Evolutionary conservation across 2,329 filamentous ascomycete genomes (phyloP).

Genomic region (Didymella exigua): DNA sequence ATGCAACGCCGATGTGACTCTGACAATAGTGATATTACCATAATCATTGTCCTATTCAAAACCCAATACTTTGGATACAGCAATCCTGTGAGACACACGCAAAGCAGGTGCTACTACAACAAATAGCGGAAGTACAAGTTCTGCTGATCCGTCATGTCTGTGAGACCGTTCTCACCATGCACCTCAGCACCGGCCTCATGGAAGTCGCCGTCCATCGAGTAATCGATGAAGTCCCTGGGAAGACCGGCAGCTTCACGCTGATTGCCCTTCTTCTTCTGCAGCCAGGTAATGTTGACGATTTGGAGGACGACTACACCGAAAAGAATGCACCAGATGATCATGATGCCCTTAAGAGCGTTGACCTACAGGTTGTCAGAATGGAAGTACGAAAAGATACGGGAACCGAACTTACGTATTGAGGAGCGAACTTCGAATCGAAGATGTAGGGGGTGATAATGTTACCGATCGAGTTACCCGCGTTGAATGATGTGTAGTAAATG

Average conservation of each 20-base stretch:
- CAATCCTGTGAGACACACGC: no score
- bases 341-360: slow-evolving; percentile 30
- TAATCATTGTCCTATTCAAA: no score
- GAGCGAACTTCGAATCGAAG: slow-evolving; percentile 28
- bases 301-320: slow-evolving; percentile 26
- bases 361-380: slow-evolving; percentile 11
- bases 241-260: slow-evolving; percentile 30
- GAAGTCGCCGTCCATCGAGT: slow-evolving; percentile 27
- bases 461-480: slow-evolving; percentile 65
- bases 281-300: slow-evolving; percentile 22
- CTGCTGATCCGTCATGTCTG: slow-evolving; percentile 32
- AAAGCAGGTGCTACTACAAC: no score
- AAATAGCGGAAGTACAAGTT: slow-evolving; percentile 32
- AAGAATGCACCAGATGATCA: slow-evolving; percentile 31
- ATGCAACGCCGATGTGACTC: no score
- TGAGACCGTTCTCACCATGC: slow-evolving; percentile 30
- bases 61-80: no score
- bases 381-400: not conserved
- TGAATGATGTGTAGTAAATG: slow-evolving; percentile 67
- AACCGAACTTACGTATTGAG: slow-evolving; percentile 26
- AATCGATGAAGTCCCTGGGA: slow-evolving; percentile 23
- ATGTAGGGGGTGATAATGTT: slow-evolving; percentile 58
- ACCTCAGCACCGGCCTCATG: slow-evolving; percentile 25
- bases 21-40: no score
- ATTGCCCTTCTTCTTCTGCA: slow-evolving; percentile 31